Evolutionary conservation across 2,329 filamentous ascomycete genomes (phyloP).

Genomic region (Grosmannia huntii): DNA sequence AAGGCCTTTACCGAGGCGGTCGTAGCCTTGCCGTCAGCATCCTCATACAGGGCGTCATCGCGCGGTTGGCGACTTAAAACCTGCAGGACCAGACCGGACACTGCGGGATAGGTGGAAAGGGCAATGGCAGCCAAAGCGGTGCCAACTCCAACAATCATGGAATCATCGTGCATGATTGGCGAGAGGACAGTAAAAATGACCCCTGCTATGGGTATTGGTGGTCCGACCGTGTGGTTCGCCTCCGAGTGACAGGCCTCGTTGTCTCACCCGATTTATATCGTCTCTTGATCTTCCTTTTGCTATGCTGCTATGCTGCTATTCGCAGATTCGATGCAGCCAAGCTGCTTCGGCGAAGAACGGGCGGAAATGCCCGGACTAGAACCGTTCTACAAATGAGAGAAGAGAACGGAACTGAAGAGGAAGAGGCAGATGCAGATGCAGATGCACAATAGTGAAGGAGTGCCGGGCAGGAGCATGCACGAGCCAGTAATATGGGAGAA

Average conservation of each 20-base stretch:
- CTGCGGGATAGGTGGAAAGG: slow-evolving; percentile 18
- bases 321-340: neutral
- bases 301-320: neutral
- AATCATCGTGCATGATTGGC: slow-evolving; percentile 17
- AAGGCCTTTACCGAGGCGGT: slow-evolving; percentile 49
- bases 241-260: neutral
- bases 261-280: neutral
- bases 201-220: too few species aligned
- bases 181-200: too few species aligned
- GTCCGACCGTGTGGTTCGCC: neutral
- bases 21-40: slow-evolving; percentile 57
- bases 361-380: neutral
- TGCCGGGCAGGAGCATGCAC: neutral
- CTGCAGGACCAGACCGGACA: slow-evolving; percentile 16
- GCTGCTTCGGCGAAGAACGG: neutral
- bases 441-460: neutral
- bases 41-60: slow-evolving; percentile 41
- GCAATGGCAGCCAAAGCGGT: slow-evolving; percentile 17
- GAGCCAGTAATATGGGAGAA: neutral
- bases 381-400: neutral
- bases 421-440: neutral
- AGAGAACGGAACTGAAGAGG: neutral
- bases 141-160: slow-evolving; percentile 15
- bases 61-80: slow-evolving; percentile 17
- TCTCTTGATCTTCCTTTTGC: neutral